phyloP scores from a whole-genome alignment of 2,329 filamentous ascomycete species.

The Xylaria polymorpha region DNA sequence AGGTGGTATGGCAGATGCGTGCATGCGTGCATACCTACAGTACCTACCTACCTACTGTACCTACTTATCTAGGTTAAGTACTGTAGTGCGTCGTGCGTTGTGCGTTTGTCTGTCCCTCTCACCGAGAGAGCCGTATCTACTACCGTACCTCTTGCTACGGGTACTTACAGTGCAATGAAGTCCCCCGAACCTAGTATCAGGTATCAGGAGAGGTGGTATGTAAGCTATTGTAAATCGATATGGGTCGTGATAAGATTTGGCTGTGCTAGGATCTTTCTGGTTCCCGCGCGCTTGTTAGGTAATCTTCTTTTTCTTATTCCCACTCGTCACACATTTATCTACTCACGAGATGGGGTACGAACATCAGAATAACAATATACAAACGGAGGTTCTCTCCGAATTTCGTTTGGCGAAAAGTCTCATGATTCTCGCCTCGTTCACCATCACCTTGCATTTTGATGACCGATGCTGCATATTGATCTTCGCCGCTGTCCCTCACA shows the following conservation, averaged over 20 bases:
- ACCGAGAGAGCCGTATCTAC: no score
- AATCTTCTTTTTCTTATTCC: not conserved
- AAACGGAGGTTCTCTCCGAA: not conserved
- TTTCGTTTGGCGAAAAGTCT: not conserved
- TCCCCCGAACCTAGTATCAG: no score
- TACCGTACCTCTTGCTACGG: slow-evolving; percentile 1
- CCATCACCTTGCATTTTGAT: no score
- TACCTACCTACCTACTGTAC: not conserved
- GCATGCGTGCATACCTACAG: not conserved
- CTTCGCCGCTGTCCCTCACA: not conserved
- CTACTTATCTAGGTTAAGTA: no score
- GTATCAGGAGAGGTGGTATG: slow-evolving; percentile 31
- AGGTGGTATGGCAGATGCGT: not conserved
- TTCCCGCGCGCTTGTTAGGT: slow-evolving; percentile 31
- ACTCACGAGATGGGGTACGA: not conserved
- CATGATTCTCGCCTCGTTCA: not conserved
- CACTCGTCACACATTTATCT: not conserved
- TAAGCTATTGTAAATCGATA: slow-evolving; percentile 45
- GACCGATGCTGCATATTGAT: not conserved
- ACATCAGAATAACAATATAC: no score
- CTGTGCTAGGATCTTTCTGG: not conserved
- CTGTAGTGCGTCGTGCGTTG: no score
- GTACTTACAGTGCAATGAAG: slow-evolving; percentile 5
- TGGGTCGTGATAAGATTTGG: not conserved
- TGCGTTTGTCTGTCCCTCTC: no score